Conservation (phyloP, 2,329 filamentous ascomycete species). For the Cordyceps javanica region DNA sequence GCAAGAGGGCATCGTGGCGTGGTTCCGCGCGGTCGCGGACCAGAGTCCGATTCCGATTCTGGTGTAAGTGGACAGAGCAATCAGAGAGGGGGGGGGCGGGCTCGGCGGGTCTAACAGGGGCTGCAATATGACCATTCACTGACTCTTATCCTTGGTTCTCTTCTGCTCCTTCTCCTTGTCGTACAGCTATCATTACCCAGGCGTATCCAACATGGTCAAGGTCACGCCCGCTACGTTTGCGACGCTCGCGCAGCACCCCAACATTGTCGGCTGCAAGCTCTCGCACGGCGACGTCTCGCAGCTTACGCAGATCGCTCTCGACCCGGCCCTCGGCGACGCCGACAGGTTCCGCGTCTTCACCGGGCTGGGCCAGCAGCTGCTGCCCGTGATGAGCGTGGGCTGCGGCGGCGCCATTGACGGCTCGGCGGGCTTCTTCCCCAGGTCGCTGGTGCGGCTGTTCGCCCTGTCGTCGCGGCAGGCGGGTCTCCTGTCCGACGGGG, state of each 20-base stretch:
- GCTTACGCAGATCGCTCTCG: constrained; percentile 54
- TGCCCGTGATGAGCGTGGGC: constrained; percentile 53
- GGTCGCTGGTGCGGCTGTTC: constrained; percentile 53
- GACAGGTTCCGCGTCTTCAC: constrained; percentile 57
- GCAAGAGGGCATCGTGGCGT: constrained; percentile 49
- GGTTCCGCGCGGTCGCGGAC: constrained; percentile 55
- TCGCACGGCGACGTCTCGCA: constrained; percentile 62
- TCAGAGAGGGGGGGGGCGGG: too few species aligned
- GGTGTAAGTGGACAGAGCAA: too few species aligned
- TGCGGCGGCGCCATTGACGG: constrained; percentile 57
- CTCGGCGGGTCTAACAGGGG: too few species aligned
- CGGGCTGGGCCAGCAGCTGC: constrained; percentile 59
- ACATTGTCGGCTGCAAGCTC: constrained; percentile 65
- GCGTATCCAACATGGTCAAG: constrained; percentile 59
- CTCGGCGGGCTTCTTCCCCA: constrained; percentile 57
- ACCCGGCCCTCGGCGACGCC: constrained; percentile 48
- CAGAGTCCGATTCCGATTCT: constrained; percentile 51
- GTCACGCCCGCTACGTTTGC: constrained; percentile 53
- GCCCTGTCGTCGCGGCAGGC: constrained; percentile 29
- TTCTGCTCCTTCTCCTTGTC: too few species aligned
- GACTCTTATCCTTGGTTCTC: too few species aligned
- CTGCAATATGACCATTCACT: too few species aligned
- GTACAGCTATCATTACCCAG: constrained; percentile 58
- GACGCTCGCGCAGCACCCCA: constrained; percentile 52
- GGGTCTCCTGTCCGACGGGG: constrained; percentile 29